phyloP scores from a whole-genome alignment of 345 rosid species.

The Chamaenerion angustifolium region DNA sequence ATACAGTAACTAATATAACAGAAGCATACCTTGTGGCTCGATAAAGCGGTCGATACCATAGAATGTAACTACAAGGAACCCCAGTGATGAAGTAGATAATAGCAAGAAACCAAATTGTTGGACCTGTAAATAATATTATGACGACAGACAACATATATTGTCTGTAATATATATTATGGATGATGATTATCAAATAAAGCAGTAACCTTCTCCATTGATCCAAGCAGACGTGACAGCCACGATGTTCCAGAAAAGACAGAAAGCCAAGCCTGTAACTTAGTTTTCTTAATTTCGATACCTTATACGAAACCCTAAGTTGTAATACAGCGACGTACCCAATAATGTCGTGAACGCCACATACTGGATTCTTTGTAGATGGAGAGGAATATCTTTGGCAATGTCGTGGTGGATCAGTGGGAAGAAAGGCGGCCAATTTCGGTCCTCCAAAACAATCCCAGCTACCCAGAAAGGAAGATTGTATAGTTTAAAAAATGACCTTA shows the following conservation, averaged over 20 bases:
- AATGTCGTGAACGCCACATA: constrained; percentile 10
- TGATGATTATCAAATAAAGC: too few relatives aligned
- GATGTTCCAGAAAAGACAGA: constrained; percentile 82
- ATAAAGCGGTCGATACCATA: constrained; percentile 95
- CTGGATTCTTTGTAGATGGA: constrained; percentile 13
- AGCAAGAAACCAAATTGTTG: constrained; percentile 89
- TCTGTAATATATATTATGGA: too few relatives aligned
- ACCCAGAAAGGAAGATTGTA: too few relatives aligned
- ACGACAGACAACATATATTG: too few relatives aligned
- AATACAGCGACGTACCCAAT: constrained; percentile 9
- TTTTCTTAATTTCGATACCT: too few relatives aligned
- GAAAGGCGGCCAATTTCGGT: constrained; percentile 14
- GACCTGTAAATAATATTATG: too few relatives aligned
- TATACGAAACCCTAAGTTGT: too few relatives aligned
- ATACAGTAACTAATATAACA: too few relatives aligned
- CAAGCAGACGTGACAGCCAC: constrained; percentile 73
- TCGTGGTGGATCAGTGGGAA: constrained; percentile 13
- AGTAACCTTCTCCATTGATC: constrained; percentile 67
- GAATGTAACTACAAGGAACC: constrained; percentile 72
- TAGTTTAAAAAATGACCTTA: too few relatives aligned
- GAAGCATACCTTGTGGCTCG: constrained; percentile 99
- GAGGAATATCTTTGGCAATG: constrained; percentile 12
- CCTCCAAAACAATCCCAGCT: constrained; percentile 12
- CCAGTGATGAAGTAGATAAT: constrained; percentile 81
- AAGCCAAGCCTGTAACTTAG: constrained; percentile 43